Evolutionary conservation across 1,284 basidiomycete genomes (phyloP).

Genomic region (Rhodotorula sp.): DNA sequence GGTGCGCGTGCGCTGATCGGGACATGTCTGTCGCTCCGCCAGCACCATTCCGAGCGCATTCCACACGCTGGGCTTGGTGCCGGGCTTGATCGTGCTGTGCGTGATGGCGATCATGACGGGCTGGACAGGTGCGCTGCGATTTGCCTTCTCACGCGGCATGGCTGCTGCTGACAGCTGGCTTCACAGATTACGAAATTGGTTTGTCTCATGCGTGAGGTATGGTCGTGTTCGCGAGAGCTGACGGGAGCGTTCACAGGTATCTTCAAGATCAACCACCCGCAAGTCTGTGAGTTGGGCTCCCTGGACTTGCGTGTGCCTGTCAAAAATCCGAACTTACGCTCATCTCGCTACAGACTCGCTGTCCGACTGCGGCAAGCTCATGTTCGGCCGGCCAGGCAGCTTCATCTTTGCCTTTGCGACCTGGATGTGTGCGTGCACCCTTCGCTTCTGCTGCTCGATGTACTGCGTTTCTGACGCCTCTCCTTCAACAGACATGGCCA

Average conservation of each 20-base stretch:
- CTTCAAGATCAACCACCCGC: constrained; percentile 23
- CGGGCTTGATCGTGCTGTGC: not conserved
- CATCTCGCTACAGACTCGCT: constrained; percentile 12
- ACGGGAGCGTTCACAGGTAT: not conserved
- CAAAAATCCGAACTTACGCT: not conserved
- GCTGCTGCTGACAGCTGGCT: too few species aligned
- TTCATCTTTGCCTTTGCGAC: constrained; percentile 25
- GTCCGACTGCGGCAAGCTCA: constrained; percentile 20
- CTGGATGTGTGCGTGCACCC: constrained; percentile 1
- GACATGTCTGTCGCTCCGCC: not conserved
- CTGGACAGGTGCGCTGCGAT: not conserved
- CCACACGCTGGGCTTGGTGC: not conserved
- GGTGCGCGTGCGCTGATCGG: not conserved
- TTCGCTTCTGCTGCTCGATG: not conserved
- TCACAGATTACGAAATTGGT: not conserved
- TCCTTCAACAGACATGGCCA: too few species aligned
- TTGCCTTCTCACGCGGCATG: too few species aligned
- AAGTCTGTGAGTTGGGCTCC: constrained; percentile 2
- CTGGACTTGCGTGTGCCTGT: too few species aligned
- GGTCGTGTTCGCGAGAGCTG: too few species aligned
- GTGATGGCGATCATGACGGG: not conserved
- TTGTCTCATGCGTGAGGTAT: too few species aligned
- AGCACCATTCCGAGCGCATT: not conserved
- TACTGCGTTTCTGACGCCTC: not conserved
- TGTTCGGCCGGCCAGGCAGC: constrained; percentile 15